Conservation (phyloP, 768 basidiomycete genomes). For the Boletus bicolor region DNA sequence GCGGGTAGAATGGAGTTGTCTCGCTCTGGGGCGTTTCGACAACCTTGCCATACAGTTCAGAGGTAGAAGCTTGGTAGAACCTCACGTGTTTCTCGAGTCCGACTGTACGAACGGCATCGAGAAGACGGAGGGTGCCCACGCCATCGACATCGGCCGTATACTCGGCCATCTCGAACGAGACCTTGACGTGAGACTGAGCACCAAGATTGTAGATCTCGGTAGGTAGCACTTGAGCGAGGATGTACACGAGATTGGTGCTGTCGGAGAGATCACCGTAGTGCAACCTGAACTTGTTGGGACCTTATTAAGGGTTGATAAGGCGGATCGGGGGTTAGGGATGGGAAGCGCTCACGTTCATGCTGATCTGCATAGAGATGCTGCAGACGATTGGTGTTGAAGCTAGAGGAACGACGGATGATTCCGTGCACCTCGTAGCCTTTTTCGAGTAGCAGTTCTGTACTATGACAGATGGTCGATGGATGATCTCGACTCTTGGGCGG, state of each 20-base stretch:
- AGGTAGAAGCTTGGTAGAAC: slow-evolving; percentile 98
- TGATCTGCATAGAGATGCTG: slow-evolving; percentile 92
- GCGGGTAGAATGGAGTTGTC: slow-evolving; percentile 97
- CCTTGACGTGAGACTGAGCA: slow-evolving; percentile 97
- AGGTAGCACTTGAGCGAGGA: slow-evolving; percentile 92
- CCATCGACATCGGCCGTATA: slow-evolving; percentile 98
- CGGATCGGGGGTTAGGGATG: background rate
- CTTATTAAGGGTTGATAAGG: slow-evolving; percentile 33
- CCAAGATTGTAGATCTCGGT: slow-evolving; percentile 98
- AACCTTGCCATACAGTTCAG: slow-evolving; percentile 96
- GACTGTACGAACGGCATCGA: slow-evolving; percentile 94
- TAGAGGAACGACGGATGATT: slow-evolving; percentile 95
- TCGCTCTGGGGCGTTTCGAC: slow-evolving; percentile 94
- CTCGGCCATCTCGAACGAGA: slow-evolving; percentile 99
- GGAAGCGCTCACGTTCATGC: slow-evolving; percentile 69
- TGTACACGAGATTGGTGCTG: slow-evolving; percentile 95
- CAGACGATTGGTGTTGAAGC: slow-evolving; percentile 95
- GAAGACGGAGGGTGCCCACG: slow-evolving; percentile 89
- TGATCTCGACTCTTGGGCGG: background rate
- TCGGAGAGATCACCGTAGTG: slow-evolving; percentile 95
- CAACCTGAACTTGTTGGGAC: slow-evolving; percentile 72
- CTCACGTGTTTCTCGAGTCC: slow-evolving; percentile 89
- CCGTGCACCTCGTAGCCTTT: slow-evolving; percentile 94
- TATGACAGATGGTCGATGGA: slow-evolving; percentile 27
- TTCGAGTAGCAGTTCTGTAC: slow-evolving; percentile 77